Evolutionary conservation across 2,329 filamentous ascomycete species (phyloP), one percentile per base, ranked within the genome.

Genomic region (Colletotrichum liaoningense): DNA sequence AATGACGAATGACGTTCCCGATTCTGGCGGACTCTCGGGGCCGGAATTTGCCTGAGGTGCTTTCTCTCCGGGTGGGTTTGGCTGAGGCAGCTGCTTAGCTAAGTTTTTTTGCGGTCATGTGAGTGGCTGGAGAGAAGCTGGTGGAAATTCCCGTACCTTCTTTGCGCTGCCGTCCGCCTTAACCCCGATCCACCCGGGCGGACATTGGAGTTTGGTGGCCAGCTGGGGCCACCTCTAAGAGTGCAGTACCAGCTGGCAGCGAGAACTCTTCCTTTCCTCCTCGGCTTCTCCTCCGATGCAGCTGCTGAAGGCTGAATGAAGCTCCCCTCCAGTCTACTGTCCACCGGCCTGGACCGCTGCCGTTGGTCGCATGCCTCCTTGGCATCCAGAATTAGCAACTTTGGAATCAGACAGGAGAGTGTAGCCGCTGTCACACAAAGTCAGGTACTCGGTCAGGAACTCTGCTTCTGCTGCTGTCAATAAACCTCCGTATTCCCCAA

Each of bases 1-100:
- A 57, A 74, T 58, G 69, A 71, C 68, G 66, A 66, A 75, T 75
- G 65, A 73, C 63, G 69, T 72, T 68, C 60, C 66, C 64, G 42
- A 57, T n/a, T 35, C 42, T 30, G 46, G 26, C 67, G 67, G 68
- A n/a, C 24, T 22, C 30, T 65, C 63, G 63, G 63, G 24, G 46
- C 14, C 5, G 16, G 60, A n/a, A 35, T 63, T 63, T 33, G 62
- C 46, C 62, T 63, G 42, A 22, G 24, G 26, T 38, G 19, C 33
- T 14, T 24, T 49, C 38, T 38, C 11, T 42, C 38, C 38, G 38
- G 14, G 12, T 3, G 38, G 7, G 7, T 54, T 56, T 66, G 63
- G 54, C 30, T 56, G 33, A 30, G 30, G 46, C 49, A 67, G 35
- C 54, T 46, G 71, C 71, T 73, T 73, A 73, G 67, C 62, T 72